phyloP scores from a whole-genome alignment of 2,329 filamentous ascomycete species.

The Fusarium nisikadoi region DNA sequence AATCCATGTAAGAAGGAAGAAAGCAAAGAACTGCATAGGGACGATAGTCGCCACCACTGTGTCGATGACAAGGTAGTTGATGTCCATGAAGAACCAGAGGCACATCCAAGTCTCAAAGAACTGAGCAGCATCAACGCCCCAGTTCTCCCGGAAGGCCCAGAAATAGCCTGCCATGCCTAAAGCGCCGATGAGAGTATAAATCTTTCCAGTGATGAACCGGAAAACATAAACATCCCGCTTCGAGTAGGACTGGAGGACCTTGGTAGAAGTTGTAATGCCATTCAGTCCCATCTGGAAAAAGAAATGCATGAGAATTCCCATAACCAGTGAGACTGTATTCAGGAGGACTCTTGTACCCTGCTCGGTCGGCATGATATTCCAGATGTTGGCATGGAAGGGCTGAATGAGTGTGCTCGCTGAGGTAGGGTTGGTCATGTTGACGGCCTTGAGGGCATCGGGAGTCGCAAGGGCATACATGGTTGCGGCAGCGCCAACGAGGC shows the following conservation, averaged over 20 bases:
- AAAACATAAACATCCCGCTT: not conserved
- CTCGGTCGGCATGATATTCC: not conserved
- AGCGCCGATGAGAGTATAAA: conserved; percentile 6
- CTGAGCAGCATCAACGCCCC: conserved; percentile 49
- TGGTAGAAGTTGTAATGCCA: not conserved
- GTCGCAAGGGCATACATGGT: not conserved
- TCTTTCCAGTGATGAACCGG: not conserved
- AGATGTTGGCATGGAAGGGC: not conserved
- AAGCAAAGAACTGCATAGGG: conserved; percentile 51
- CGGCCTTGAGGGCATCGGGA: not conserved
- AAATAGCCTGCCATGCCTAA: conserved; percentile 52
- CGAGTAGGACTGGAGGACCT: not conserved
- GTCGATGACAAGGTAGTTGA: conserved; percentile 56
- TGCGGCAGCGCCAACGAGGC: not conserved
- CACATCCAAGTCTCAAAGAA: conserved; percentile 44
- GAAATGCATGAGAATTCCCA: conserved; percentile 1
- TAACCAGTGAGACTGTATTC: not conserved
- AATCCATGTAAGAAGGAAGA: conserved; percentile 55
- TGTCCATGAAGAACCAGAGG: conserved; percentile 53
- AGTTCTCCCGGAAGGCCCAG: conserved; percentile 56
- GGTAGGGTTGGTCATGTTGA: not conserved
- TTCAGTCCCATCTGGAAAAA: not conserved
- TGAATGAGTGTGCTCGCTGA: not conserved
- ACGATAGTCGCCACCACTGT: conserved; percentile 38
- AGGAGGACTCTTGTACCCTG: not conserved